Evolutionary conservation across 345 rosid genomes (phyloP).

Genomic region (Zanthoxylum bungeanum): DNA sequence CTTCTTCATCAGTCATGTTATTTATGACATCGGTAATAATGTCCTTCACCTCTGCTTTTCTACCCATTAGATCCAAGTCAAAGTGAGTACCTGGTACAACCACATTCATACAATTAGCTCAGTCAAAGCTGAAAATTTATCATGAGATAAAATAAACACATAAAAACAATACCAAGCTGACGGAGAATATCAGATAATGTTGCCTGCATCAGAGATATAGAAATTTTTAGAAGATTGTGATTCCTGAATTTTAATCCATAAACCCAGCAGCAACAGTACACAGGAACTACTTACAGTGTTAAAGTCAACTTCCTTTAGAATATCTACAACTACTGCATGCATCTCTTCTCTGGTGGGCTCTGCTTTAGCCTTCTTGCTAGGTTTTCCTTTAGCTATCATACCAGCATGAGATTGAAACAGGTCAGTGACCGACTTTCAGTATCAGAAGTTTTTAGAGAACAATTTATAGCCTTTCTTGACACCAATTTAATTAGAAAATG

Average conservation of each 20-base stretch:
- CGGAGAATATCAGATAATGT: slow-evolving; percentile 85
- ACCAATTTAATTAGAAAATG: not conserved
- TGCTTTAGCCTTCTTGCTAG: slow-evolving; percentile 54
- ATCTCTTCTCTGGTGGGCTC: slow-evolving; percentile 85
- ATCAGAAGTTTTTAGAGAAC: not conserved
- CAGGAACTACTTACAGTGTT: slow-evolving; percentile 63
- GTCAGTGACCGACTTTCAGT: not conserved
- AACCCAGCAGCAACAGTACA: not conserved
- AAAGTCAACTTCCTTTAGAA: slow-evolving; percentile 94
- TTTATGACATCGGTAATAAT: slow-evolving; percentile 86
- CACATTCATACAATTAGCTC: slow-evolving; percentile 3
- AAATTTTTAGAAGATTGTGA: not conserved
- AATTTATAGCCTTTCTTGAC: not conserved
- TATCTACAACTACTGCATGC: slow-evolving; percentile 78
- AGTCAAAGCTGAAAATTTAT: slow-evolving; percentile 2
- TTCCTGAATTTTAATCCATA: not conserved
- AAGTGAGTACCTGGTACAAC: slow-evolving; percentile 62
- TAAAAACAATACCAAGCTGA: slow-evolving; percentile 57
- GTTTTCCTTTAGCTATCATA: slow-evolving; percentile 54
- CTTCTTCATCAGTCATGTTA: slow-evolving; percentile 87
- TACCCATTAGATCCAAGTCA: slow-evolving; percentile 59
- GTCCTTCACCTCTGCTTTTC: slow-evolving; percentile 92
- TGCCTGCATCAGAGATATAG: slow-evolving; percentile 52
- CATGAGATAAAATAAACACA: not conserved
- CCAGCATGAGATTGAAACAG: slow-evolving; percentile 14